Conservation (phyloP, 495 filamentous ascomycete species). For the Podospora australis region DNA sequence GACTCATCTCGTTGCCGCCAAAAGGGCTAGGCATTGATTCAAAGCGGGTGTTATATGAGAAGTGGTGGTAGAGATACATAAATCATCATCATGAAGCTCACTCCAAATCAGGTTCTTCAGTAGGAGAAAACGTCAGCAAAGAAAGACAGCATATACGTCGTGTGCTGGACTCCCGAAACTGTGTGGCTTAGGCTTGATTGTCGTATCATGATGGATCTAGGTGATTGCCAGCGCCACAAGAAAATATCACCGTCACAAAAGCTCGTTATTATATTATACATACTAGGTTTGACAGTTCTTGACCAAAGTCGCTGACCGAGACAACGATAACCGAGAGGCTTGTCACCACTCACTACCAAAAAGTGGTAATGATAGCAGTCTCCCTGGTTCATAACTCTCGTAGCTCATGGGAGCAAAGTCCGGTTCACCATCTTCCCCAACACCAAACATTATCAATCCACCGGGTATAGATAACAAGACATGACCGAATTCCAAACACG, state of each 20-base stretch:
- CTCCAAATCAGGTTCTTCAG: slow-evolving; percentile 3
- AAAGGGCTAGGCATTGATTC: slow-evolving; percentile 46
- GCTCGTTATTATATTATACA: no score
- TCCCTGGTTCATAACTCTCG: background rate
- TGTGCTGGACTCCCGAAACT: no score
- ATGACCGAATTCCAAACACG: no score
- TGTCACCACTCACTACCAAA: no score
- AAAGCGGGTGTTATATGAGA: slow-evolving; percentile 67
- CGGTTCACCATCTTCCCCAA: background rate
- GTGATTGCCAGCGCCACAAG: no score
- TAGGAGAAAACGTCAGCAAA: background rate
- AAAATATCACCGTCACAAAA: no score
- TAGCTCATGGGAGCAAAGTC: background rate
- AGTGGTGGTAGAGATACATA: slow-evolving; percentile 93
- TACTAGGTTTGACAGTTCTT: no score
- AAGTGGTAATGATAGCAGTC: no score
- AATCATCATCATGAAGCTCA: background rate
- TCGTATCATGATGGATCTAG: no score
- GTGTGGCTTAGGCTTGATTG: no score
- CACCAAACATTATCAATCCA: background rate
- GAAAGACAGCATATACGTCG: background rate
- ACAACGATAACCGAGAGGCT: no score
- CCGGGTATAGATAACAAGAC: background rate
- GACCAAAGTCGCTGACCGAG: no score
- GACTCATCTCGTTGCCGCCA: slow-evolving; percentile 28